Base-by-base conservation (phyloP, 257 asterid species). In the Ocimum tenuiflorum region DNA sequence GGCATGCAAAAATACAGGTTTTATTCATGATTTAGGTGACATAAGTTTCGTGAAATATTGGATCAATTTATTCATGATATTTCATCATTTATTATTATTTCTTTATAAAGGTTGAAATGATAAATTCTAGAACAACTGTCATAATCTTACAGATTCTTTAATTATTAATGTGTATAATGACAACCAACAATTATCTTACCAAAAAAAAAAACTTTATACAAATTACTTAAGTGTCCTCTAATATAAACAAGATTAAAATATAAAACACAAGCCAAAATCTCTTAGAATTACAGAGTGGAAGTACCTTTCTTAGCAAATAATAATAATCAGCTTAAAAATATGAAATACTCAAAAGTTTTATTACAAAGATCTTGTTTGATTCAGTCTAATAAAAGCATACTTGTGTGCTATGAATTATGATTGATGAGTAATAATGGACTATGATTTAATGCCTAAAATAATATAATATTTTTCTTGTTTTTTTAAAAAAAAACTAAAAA, bases 371-470 rank as follows among this genome's bases (percentile, higher is more conserved):
- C 58, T 65, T 48, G 65, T 15, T 7, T 60, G 67, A 66, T 23
- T 35, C 35, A 22, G 20, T 43, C 43, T 35, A 42, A 8, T 65
- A 52, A 63, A 48, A 58, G 62, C 73, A 50, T 68, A 49, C 10
- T 74, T 43, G 52, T 52, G 71, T 43, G 75, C 13, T 31, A 76
- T 24, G 31, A 24, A 24, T 31, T 31, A 31, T 73, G 55, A 73
- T 69, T 63, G 47, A 51, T 12, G 24, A 43, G 69, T 38, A 67
- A 73, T 73, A 62, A 75, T 79, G 73, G 48, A 60, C 6, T 46
- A 67, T 71, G 68, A 69, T 73, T 49, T 64, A 11, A n/a, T 50
- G 42, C 55, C 45, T 36, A 54, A 27, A n/a, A n/a, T n/a, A n/a
- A n/a, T n/a, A n/a, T n/a, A 18, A 64, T 46, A 24, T 2, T 7